These are phyloP conservation scores for Aquilaria agallochum DNA, from an alignment of 441 rosid species.

Conservation along the genomic window DNA sequence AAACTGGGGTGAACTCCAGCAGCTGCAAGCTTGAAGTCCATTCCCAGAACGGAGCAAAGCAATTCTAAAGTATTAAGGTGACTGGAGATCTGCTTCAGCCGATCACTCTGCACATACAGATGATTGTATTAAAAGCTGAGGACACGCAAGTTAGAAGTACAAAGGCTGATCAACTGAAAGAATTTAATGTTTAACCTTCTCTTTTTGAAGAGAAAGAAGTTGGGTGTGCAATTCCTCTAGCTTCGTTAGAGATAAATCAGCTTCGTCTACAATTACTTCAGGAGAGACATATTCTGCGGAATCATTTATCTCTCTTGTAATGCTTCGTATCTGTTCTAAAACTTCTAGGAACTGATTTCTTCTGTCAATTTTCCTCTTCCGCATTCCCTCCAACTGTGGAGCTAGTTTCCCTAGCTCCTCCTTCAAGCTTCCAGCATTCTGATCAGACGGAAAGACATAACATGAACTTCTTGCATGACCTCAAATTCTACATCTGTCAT, in stretches of 20 bases:
- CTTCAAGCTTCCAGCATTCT: constrained; percentile 70
- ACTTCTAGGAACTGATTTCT: constrained; percentile 74
- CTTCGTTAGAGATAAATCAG: constrained; percentile 78
- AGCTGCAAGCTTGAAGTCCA: constrained; percentile 60
- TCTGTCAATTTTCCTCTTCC: constrained; percentile 64
- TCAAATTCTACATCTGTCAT: neutral
- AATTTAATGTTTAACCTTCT: constrained; percentile 46
- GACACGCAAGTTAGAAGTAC: constrained; percentile 1
- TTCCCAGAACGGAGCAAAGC: constrained; percentile 79
- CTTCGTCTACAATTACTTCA: constrained; percentile 45
- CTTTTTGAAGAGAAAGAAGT: constrained; percentile 72
- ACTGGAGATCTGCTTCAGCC: constrained; percentile 65
- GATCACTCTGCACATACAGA: constrained; percentile 54
- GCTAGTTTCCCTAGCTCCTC: constrained; percentile 69
- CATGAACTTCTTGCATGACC: neutral
- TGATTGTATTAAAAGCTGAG: constrained; percentile 1
- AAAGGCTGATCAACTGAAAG: constrained; percentile 9
- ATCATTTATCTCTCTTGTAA: constrained; percentile 57
- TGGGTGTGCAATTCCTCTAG: constrained; percentile 81
- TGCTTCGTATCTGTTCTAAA: constrained; percentile 43
- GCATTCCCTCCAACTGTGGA: constrained; percentile 92
- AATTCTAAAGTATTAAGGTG: constrained; percentile 49
- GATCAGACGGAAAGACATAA: constrained; percentile 48
- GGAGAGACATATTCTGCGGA: constrained; percentile 26
- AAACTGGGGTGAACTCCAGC: constrained; percentile 56